Evolutionary conservation across 2,329 filamentous ascomycete species (phyloP), one percentile per base, ranked within the genome.

Genomic region (Fusarium succisae): DNA sequence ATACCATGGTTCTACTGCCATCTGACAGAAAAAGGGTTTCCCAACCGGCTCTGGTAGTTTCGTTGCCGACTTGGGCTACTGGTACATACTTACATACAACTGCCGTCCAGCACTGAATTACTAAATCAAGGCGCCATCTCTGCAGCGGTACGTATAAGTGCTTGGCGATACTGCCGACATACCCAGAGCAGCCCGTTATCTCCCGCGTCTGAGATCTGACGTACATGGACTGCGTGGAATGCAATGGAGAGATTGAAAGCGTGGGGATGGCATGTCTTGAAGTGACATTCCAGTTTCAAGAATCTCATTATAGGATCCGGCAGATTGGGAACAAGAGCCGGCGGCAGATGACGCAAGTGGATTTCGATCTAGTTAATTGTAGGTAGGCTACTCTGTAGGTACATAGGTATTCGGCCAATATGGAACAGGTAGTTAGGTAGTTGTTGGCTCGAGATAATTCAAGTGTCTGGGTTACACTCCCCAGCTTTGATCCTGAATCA

Each of bases 231-330:
- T 41, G 48, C 24, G 38, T 51, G 38, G 43, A 41, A 50, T 60
- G 32, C 18, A 37, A 45, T 41, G 45, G 44, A n/a, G 22, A 66
- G 28, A 59, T 47, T 44, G 63, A 39, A 51, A 70, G 66, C 69
- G 67, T 71, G 67, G 69, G 69, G 61, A 61, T 70, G 60, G 48
- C 39, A 69, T 54, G 59, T 66, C 41, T 70, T 22, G 37, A 39
- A 37, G 59, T 70, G 59, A 59, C 59, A 61, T 70, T 60, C n/a
- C 24, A 50, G 60, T 57, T 47, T 20, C 61, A 61, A 41, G 61
- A 50, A 70, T 70, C 50, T 47, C 56, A 51, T 32, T 70, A 30
- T 54, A 58, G 66, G 54, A 70, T 39, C 59, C 51, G 45, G 58
- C 37, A 43, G 51, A 53, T 35, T 56, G 56, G 58, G 28, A 69